These are phyloP conservation scores for Botrytis porri DNA, from an alignment of 2,329 filamentous ascomycete species.

Conservation along the genomic window DNA sequence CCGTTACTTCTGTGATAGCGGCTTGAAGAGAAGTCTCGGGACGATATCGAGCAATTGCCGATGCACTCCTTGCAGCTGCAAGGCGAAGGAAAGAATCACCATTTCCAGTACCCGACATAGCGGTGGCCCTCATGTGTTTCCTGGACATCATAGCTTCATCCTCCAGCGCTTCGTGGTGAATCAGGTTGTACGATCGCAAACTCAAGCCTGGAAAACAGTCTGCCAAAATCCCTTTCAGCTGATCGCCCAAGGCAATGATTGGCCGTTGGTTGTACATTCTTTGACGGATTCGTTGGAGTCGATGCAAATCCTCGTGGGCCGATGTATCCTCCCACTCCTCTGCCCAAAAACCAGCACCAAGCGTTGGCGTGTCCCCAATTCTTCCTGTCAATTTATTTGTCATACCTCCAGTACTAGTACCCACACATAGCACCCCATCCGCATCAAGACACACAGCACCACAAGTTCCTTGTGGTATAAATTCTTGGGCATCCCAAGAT, in stretches of 20 bases:
- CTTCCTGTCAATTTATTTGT: slow-evolving; percentile 87
- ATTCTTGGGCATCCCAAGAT: slow-evolving; percentile 60
- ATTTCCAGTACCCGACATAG: slow-evolving; percentile 78
- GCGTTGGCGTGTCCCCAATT: slow-evolving; percentile 80
- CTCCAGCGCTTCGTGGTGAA: neutral
- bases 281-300: slow-evolving; percentile 33
- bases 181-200: slow-evolving; percentile 37
- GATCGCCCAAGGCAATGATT: slow-evolving; percentile 42
- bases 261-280: slow-evolving; percentile 32
- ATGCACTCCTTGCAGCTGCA: slow-evolving; percentile 68
- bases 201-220: slow-evolving; percentile 55
- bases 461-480: slow-evolving; percentile 78
- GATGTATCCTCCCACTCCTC: slow-evolving; percentile 66
- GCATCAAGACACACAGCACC: slow-evolving; percentile 78
- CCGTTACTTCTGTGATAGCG: slow-evolving; percentile 64
- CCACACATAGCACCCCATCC: slow-evolving; percentile 69
- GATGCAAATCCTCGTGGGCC: slow-evolving; percentile 37
- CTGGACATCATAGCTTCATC: slow-evolving; percentile 31
- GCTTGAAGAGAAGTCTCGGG: slow-evolving; percentile 45
- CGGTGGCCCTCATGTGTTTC: slow-evolving; percentile 42
- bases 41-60: slow-evolving; percentile 67
- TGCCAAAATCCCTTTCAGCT: slow-evolving; percentile 50
- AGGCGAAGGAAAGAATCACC: slow-evolving; percentile 81
- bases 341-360: slow-evolving; percentile 87
- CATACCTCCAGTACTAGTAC: slow-evolving; percentile 69